Percentiles rank a stretch among this genome's conserved stretches.
Conservation (phyloP, 129 eudicot species). For the Arctium minus region DNA sequence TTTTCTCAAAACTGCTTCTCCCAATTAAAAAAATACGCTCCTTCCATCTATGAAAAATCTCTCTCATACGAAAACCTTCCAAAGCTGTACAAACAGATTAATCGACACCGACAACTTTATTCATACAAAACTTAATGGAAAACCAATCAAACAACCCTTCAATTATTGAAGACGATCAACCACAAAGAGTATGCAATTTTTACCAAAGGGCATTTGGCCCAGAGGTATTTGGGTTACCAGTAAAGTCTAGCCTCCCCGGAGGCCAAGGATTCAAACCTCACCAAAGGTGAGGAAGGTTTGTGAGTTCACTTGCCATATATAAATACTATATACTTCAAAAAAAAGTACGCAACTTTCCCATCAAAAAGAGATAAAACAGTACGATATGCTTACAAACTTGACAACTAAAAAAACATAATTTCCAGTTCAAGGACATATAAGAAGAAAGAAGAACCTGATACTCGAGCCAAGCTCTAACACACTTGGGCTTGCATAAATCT, state of each 20-base stretch:
- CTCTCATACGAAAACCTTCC: too few species aligned
- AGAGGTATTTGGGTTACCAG: not conserved
- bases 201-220: not conserved
- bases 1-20: too few species aligned
- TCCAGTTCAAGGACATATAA: not conserved
- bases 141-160: not conserved
- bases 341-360: not conserved
- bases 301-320: not conserved
- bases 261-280: too few species aligned
- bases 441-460: slow-evolving; percentile 52
- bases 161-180: not conserved
- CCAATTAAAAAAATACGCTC: too few species aligned
- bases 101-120: too few species aligned
- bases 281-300: too few species aligned
- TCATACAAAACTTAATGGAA: too few species aligned
- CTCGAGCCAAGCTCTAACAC: slow-evolving; percentile 60
- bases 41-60: too few species aligned
- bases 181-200: not conserved
- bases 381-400: not conserved
- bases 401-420: not conserved
- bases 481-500: slow-evolving; percentile 75
- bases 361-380: not conserved
- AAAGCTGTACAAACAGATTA: too few species aligned
- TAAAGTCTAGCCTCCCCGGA: too few species aligned
- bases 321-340: not conserved